Conservation (phyloP, 257 asterid species). For the Solanum paucissectum region DNA sequence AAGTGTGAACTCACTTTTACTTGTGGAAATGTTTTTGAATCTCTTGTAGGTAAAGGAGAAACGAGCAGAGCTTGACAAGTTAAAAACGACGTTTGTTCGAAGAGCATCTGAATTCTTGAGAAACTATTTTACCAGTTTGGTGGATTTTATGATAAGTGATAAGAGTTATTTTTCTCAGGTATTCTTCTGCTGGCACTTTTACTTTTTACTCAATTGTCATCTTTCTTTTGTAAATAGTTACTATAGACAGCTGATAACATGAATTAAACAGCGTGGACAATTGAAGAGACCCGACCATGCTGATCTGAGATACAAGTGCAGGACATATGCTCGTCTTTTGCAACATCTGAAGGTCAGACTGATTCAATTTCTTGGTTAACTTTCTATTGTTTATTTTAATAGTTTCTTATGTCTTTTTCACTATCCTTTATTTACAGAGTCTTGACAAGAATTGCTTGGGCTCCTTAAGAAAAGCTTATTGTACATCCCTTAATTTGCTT, state of each 20-base stretch:
- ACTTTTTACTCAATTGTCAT: neutral
- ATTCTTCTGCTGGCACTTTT: neutral
- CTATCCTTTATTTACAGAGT: constrained; percentile 36
- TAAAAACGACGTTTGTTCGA: constrained; percentile 70
- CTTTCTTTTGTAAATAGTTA: neutral
- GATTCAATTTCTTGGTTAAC: neutral
- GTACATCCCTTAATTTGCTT: constrained; percentile 87
- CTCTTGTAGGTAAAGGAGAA: constrained; percentile 75
- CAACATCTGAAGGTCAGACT: constrained; percentile 84
- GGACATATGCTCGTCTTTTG: constrained; percentile 98
- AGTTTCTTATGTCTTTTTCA: constrained; percentile 5
- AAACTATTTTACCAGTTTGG: constrained; percentile 83
- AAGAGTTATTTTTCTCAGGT: constrained; percentile 97
- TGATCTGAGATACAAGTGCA: constrained; percentile 86
- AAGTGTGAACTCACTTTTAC: neutral
- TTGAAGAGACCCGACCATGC: constrained; percentile 98
- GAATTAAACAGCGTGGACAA: constrained; percentile 77
- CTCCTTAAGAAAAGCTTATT: constrained; percentile 86
- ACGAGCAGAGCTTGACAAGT: constrained; percentile 70
- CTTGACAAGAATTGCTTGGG: constrained; percentile 82
- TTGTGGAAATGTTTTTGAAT: constrained; percentile 4
- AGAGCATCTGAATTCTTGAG: constrained; percentile 93
- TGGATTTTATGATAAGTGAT: constrained; percentile 96
- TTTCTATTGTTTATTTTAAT: constrained; percentile 7
- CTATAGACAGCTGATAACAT: constrained; percentile 10